Percentiles rank a stretch among this genome's conserved stretches.
Conservation (phyloP, 2,329 filamentous ascomycete species). For the Aotearoamyces nothofagi region DNA sequence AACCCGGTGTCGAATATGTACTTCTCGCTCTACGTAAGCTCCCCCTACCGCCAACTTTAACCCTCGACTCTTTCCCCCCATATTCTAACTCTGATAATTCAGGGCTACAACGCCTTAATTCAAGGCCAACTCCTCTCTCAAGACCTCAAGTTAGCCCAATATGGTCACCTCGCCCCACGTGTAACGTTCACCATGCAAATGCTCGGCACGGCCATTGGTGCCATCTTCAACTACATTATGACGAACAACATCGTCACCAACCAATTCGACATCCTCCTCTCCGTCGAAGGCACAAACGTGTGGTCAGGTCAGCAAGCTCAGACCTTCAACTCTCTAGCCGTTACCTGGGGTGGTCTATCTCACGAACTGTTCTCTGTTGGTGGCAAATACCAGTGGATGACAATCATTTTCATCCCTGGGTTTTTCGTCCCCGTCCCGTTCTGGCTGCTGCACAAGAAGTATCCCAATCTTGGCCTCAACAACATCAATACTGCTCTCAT, state of each 20-base stretch:
- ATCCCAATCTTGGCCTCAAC: conserved; percentile 10
- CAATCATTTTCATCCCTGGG: conserved; percentile 26
- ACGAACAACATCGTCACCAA: conserved; percentile 26
- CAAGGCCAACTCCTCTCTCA: conserved; percentile 28
- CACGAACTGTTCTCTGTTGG: conserved; percentile 25
- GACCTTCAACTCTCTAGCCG: conserved; percentile 26
- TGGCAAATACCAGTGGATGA: conserved; percentile 23
- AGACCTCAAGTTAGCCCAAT: conserved; percentile 35
- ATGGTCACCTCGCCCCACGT: conserved; percentile 41
- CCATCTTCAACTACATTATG: conserved; percentile 28
- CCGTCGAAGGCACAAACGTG: conserved; percentile 27
- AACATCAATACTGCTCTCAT: conserved; percentile 28
- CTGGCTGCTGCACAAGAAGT: conserved; percentile 12
- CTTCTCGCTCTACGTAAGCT: conserved; percentile 16
- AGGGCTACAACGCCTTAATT: conserved; percentile 26
- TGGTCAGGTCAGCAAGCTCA: conserved; percentile 32
- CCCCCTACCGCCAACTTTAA: too few species aligned
- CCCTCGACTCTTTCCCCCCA: too few species aligned
- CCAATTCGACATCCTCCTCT: conserved; percentile 24
- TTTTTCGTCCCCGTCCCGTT: conserved; percentile 27
- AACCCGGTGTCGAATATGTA: conserved; percentile 33
- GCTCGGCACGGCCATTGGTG: conserved; percentile 24
- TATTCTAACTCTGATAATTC: too few species aligned
- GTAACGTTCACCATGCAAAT: conserved; percentile 46
- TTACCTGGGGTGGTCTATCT: conserved; percentile 24